Conservation (phyloP, 495 filamentous ascomycete genomes). For the Tuber calosporum region DNA sequence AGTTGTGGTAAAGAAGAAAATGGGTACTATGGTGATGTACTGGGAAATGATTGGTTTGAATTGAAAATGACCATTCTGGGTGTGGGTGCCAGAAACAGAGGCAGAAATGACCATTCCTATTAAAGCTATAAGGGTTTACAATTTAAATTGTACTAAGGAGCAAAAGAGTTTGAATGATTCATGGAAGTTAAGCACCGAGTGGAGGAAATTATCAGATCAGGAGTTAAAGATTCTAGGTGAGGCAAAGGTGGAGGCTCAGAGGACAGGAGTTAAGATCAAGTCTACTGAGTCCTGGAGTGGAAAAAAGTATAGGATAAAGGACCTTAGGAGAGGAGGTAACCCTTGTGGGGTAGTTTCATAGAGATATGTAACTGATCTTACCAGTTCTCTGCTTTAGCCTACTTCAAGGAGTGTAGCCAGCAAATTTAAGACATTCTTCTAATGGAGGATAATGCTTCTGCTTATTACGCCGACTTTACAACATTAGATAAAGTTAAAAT, state of each 20-base stretch:
- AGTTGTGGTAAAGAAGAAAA: not conserved
- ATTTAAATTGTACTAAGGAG: not conserved
- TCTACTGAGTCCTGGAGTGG: not conserved
- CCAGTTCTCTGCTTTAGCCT: not conserved
- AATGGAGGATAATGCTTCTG: no score
- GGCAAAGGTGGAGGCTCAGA: no score
- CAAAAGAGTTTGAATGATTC: not conserved
- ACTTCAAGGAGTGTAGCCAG: no score
- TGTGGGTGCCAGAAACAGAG: slow-evolving; percentile 5
- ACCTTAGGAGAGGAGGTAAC: not conserved
- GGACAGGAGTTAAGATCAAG: no score
- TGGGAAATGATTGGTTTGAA: slow-evolving; percentile 3
- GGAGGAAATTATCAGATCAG: not conserved
- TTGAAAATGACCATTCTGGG: not conserved
- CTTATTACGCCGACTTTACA: no score
- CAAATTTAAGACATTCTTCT: no score
- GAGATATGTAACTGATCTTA: slow-evolving; percentile 7
- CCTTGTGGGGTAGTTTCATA: not conserved
- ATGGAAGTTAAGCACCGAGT: not conserved
- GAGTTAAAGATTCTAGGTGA: no score
- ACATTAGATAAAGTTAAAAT: no score
- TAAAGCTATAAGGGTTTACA: not conserved
- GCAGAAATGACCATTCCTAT: not conserved
- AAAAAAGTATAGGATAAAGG: slow-evolving; percentile 8
- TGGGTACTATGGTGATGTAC: not conserved